Evolutionary conservation across 2,329 filamentous ascomycete species (phyloP).

Genomic region (Ilyonectria destructans): DNA sequence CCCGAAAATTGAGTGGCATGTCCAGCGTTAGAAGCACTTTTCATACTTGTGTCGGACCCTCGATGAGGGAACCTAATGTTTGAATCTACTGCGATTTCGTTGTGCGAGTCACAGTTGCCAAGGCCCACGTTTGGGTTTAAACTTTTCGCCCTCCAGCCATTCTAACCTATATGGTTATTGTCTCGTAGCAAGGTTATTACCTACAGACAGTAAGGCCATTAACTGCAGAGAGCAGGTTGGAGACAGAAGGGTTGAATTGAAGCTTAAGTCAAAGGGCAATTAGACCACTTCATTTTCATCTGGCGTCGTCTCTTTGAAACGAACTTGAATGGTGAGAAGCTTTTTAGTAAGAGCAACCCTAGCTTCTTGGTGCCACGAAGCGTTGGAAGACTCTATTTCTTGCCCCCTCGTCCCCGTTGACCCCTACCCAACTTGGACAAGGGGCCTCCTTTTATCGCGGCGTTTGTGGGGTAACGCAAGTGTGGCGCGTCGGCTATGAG

Average conservation of each 20-base stretch:
- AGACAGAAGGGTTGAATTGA: no score
- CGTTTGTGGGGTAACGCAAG: conserved; percentile 26
- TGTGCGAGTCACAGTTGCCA: background rate
- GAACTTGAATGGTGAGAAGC: background rate
- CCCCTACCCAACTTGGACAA: conserved; percentile 12
- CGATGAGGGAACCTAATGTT: no score
- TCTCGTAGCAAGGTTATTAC: no score
- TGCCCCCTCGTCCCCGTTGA: background rate
- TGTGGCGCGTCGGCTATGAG: conserved; percentile 2
- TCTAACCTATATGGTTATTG: no score
- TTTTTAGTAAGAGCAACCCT: background rate
- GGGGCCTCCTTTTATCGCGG: conserved; percentile 30
- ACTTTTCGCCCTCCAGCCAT: no score
- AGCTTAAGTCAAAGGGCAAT: background rate
- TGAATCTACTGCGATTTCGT: no score
- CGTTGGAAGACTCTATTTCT: conserved; percentile 3
- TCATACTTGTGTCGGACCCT: no score
- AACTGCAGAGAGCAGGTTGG: no score
- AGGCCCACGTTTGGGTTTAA: no score
- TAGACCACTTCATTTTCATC: background rate
- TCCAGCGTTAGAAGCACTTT: conserved; percentile 14
- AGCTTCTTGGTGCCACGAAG: background rate
- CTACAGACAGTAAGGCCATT: no score
- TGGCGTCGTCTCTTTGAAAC: background rate
- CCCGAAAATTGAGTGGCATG: conserved; percentile 38